Percentiles rank a stretch among this genome's conserved stretches.
Evolutionary conservation across 1,284 basidiomycete species (phyloP).

Genomic region (Cutaneotrichosporon sp.): DNA sequence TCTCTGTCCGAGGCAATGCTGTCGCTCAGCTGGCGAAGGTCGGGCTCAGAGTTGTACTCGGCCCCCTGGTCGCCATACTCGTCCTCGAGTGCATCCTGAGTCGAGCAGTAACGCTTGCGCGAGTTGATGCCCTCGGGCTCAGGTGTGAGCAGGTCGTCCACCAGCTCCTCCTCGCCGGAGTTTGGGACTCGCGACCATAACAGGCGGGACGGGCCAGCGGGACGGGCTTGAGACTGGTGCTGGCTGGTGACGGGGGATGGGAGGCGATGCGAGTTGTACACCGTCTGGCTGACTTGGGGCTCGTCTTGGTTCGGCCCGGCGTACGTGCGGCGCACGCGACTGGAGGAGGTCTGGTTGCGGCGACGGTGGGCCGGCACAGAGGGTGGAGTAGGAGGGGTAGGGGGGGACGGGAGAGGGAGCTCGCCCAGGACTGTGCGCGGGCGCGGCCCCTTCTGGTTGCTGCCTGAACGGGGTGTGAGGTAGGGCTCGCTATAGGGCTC

Average conservation of each 20-base stretch:
- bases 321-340: background rate
- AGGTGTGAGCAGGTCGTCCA: background rate
- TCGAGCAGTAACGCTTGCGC: background rate
- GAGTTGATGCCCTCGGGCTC: background rate
- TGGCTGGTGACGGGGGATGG: background rate
- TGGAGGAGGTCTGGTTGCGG: conserved; percentile 5
- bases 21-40: background rate
- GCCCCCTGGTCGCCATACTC: background rate
- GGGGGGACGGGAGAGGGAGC: no score
- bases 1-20: background rate
- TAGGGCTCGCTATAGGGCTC: background rate
- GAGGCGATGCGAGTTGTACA: background rate
- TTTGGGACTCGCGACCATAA: background rate
- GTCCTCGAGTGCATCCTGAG: background rate
- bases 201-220: background rate
- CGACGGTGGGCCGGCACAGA: background rate
- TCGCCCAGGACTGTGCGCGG: background rate
- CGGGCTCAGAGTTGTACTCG: background rate
- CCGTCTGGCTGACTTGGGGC: background rate
- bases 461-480: background rate
- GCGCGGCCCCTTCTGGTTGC: no score
- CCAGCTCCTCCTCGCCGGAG: background rate
- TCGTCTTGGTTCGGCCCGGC: background rate
- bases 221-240: background rate
- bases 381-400: background rate